Evolutionary conservation across 106 monocot species (phyloP), one percentile per base, ranked within the genome.

Genomic region (Dioscorea dumetorum): DNA sequence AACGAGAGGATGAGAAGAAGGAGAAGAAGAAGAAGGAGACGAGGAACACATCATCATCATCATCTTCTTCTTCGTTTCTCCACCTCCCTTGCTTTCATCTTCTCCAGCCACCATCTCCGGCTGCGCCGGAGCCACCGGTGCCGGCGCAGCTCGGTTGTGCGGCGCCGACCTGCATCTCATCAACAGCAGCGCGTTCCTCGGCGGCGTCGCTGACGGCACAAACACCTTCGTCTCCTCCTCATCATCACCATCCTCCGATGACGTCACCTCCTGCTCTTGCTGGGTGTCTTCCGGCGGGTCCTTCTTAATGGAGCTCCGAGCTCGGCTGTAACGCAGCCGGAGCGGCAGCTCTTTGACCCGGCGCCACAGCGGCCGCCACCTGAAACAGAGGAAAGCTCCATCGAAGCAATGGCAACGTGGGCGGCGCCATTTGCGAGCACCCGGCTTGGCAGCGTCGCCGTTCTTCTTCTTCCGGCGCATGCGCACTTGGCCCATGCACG

Each of bases 141-240:
- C 53, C 35, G 74, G 21, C 13, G 82, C 65, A 18, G 76, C 49
- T 51, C 85, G 80, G 58, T 81, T 83, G 75, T 88, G 90, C 54
- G 94, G 91, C 4, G 94, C 87, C 24, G 94, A 87, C 69, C 90
- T 83, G 80, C 94, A 90, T 17, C 94, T 68, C 94, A 94, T 94
- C 64, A 94, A 79, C 58, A 95, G 63, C 15, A 95, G 74, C 11
- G 90, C 94, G 83, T 94, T 94, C 77, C 79, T 94, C 23, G 94
- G 94, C 33, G 90, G 94, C 50, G 82, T 41, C 5, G 71, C 73
- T 13, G 80, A 52, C 32, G 83, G 70, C 17, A 75, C 80, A 48
- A 82, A 83, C 21, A 33, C 75, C 31, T 48, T 72, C n/a, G 31
- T 68, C 60, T 81, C 77, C 35, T 65, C 79, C 14, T 68, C 70